Evolutionary conservation across 345 rosid species (phyloP).

Genomic region (Excoecaria agallocha): DNA sequence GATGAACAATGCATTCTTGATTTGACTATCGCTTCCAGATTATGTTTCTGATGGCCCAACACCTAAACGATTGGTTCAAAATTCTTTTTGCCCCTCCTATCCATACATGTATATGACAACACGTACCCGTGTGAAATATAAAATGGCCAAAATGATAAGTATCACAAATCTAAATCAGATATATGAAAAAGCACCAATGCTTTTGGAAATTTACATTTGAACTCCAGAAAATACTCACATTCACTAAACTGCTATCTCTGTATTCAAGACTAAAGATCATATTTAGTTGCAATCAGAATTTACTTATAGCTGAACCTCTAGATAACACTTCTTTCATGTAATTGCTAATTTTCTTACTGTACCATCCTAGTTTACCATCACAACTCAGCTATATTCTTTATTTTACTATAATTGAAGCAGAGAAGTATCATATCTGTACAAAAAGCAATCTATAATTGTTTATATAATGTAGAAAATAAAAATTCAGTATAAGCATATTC

Average conservation of each 20-base stretch:
- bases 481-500: constrained; percentile 15
- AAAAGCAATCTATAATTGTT: background rate
- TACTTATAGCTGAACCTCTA: background rate
- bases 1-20: background rate
- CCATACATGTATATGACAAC: background rate
- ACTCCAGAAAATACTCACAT: background rate
- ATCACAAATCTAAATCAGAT: background rate
- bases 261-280: background rate
- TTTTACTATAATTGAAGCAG: background rate
- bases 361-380: background rate
- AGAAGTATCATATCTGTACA: background rate
- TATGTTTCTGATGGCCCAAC: no score
- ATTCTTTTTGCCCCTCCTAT: background rate
- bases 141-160: background rate
- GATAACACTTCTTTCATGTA: background rate
- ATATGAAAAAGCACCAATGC: background rate
- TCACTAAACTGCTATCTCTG: background rate
- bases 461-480: background rate
- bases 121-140: background rate
- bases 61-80: no score
- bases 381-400: background rate
- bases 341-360: background rate
- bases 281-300: background rate
- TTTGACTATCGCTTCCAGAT: background rate
- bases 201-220: background rate